These are phyloP conservation scores for Hyphopichia khmerensis DNA, from an alignment of 1,139 yeast genomes.

Conservation along the genomic window DNA sequence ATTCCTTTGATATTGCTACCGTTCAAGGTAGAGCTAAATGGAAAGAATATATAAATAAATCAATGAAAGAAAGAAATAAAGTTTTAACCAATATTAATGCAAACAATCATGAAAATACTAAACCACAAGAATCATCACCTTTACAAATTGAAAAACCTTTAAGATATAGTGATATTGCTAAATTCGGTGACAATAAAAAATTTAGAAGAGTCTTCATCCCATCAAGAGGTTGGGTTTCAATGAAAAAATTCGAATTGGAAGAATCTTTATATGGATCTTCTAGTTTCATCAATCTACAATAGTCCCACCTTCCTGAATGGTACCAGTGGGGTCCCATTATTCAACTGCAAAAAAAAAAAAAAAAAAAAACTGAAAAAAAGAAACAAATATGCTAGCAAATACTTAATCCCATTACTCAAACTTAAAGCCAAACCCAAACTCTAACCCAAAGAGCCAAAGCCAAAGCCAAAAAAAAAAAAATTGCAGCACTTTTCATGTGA, in stretches of 20 bases:
- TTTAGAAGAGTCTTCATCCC: conserved; percentile 51
- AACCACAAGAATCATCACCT: not conserved
- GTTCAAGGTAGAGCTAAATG: conserved; percentile 23
- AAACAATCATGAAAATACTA: not conserved
- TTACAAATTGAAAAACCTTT: no score
- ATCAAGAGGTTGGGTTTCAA: conserved; percentile 52
- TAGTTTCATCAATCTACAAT: not conserved
- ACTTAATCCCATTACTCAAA: no score
- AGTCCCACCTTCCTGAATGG: not conserved
- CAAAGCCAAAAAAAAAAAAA: not conserved
- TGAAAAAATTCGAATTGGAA: conserved; percentile 30
- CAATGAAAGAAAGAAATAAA: not conserved
- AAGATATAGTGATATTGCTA: conserved; percentile 16
- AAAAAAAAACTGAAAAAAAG: not conserved
- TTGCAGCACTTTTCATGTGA: not conserved
- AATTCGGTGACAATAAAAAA: conserved; percentile 23
- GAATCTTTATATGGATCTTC: conserved; percentile 12
- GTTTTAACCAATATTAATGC: no score
- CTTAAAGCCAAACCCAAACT: no score
- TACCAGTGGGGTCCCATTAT: not conserved
- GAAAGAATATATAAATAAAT: conserved; percentile 13
- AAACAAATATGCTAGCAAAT: no score
- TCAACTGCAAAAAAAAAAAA: not conserved
- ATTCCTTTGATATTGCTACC: conserved; percentile 25
- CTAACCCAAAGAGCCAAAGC: no score